Conservation (phyloP, 768 basidiomycete genomes). For the Cystobasidium tubakii region DNA sequence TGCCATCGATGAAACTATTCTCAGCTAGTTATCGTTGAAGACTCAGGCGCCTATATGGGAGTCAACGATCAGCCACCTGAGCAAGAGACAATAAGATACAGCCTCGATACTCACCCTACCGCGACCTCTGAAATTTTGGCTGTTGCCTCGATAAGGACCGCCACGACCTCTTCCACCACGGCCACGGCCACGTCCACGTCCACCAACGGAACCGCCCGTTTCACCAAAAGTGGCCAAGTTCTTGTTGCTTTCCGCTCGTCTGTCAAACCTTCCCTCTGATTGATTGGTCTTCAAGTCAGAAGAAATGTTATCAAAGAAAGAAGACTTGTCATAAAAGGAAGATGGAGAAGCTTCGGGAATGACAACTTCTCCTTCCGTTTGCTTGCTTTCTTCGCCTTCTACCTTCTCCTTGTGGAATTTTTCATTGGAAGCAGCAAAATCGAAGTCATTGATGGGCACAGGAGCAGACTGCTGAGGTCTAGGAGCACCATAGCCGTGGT, state of each 20-base stretch:
- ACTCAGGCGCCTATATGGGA: too few relatives aligned
- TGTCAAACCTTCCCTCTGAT: conserved; percentile 38
- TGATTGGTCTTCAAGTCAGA: conserved; percentile 41
- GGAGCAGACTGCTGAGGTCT: conserved; percentile 1
- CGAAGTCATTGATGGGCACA: conserved; percentile 41
- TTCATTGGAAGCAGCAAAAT: conserved; percentile 46
- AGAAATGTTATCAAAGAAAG: conserved; percentile 48
- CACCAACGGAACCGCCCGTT: conserved; percentile 37
- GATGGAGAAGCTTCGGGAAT: conserved; percentile 37
- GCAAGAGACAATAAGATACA: background rate
- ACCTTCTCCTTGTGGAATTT: conserved; percentile 45
- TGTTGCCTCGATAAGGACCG: conserved; percentile 16
- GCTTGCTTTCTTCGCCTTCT: background rate
- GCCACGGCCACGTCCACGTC: conserved; percentile 32
- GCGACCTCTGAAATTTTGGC: background rate
- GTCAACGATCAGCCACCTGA: too few relatives aligned
- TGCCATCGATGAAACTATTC: background rate
- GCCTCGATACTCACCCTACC: background rate
- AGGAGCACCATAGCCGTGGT: conserved; percentile 9
- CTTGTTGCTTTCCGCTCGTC: conserved; percentile 41
- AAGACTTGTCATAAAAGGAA: conserved; percentile 45
- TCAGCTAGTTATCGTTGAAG: background rate
- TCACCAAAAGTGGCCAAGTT: conserved; percentile 48
- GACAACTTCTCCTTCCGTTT: conserved; percentile 24
- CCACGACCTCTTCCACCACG: conserved; percentile 36